Percentiles rank a stretch among this genome's conserved stretches.
Conservation (phyloP, 805 yeast species). For the Candida arabinofermentans region DNA sequence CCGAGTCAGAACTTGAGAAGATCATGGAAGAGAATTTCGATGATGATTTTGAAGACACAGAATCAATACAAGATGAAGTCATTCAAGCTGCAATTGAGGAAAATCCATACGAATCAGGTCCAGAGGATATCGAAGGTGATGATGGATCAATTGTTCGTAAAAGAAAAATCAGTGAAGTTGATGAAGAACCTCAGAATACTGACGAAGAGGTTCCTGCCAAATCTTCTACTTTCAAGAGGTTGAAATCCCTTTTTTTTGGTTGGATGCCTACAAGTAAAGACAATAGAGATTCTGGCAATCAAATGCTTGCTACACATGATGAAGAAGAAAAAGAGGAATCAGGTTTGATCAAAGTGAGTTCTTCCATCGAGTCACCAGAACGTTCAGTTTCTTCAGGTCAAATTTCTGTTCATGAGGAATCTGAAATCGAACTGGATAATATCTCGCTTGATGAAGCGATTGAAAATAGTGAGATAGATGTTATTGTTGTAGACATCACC, state of each 20-base stretch:
- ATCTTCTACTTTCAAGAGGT: conserved; percentile 1
- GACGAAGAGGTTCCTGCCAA: not conserved
- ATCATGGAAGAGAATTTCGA: conserved; percentile 4
- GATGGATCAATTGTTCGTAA: not conserved
- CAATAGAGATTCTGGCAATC: no score
- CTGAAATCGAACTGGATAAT: not conserved
- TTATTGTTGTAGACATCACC: no score
- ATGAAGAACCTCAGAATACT: not conserved
- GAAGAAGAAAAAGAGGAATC: not conserved
- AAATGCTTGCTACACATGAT: not conserved
- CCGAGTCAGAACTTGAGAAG: conserved; percentile 10
- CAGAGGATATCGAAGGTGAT: not conserved
- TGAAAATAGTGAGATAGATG: not conserved
- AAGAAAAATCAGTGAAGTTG: conserved; percentile 5
- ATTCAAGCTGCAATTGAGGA: conserved; percentile 8
- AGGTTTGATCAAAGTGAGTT: not conserved
- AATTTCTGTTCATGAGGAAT: no score
- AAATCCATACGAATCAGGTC: conserved; percentile 3
- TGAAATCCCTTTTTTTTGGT: not conserved
- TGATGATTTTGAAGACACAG: conserved; percentile 3
- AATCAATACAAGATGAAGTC: conserved; percentile 6
- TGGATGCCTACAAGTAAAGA: not conserved
- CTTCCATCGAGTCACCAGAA: no score
- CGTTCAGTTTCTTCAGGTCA: no score
- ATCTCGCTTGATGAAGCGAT: not conserved